Base-by-base conservation (phyloP, 2,329 filamentous ascomycete species). In the Thielaviopsis ethacetica region DNA sequence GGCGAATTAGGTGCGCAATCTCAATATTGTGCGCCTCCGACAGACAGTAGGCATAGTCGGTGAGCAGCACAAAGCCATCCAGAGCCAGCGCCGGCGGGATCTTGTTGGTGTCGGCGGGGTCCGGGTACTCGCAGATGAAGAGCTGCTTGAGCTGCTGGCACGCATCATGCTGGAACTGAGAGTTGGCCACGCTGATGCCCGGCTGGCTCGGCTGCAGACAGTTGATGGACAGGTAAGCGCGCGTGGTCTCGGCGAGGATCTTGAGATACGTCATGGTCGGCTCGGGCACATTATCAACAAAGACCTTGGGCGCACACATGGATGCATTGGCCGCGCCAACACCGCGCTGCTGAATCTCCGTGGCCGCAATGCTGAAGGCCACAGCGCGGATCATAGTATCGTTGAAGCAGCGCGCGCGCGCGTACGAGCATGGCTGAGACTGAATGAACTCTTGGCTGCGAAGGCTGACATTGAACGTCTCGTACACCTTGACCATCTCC, bases 341-440 rank as follows among this genome's bases (percentile, higher is more conserved):
- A 6, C 93, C 93, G 65, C 93, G 85, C 68, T 96, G 90, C 63
- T 91, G 85, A 63, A 97, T 95, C 71, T 98, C 93, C 3, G 88
- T 83, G 0, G 90, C 84, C 9, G 90, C 85, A 61, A 98, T 90
- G 0, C 91, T 91, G 68, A 84, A 89, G 1, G 88, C 91, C 15
- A 96, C 82, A 1, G 82, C 75, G 60, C 77, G 76, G 15, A 83
- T 79, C 12, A 90, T 70, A 1, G 78, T 77, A 65, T 86, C 83
- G 60, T 78, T 79, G 22, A 69, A 71, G 59, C 71, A 72, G 5
- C 84, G 68, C 59, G 80, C 74, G 55, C 76, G 72, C 17, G 66
- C 65, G 27, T 50, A 17, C 7, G 57, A 56, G 30, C 27, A 24
- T 12, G 30, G 22, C 21, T 55, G 26, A 22, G 21, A 51, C 17